Conservation (phyloP, 176 grass and related monocot species). For the Hyparrhenia diplandra region DNA sequence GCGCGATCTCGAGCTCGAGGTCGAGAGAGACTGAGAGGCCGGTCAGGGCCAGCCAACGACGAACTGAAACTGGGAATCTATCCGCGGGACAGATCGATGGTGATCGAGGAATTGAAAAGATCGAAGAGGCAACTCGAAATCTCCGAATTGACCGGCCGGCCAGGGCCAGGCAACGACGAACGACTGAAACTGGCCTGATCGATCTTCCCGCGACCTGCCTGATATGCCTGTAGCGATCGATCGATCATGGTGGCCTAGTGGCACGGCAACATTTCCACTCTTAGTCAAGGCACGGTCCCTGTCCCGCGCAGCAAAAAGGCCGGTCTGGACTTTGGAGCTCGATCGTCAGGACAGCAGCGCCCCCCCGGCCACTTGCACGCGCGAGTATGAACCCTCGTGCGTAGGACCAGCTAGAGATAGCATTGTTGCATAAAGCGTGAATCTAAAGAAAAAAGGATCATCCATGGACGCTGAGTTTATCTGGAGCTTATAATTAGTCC, state of each 20-base stretch:
- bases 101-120: too few relatives aligned
- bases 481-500: too few relatives aligned
- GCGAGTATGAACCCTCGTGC: not conserved
- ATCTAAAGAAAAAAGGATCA: too few relatives aligned
- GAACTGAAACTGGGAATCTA: too few relatives aligned
- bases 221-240: not conserved
- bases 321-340: not conserved
- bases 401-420: not conserved
- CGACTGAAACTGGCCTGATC: not conserved
- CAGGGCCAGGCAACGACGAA: not conserved
- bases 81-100: too few relatives aligned
- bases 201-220: not conserved
- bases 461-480: too few relatives aligned
- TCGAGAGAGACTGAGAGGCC: too few relatives aligned
- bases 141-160: not conserved
- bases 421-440: not conserved
- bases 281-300: slow-evolving; percentile 5
- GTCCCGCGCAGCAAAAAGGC: not conserved
- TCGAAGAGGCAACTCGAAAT: too few relatives aligned
- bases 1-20: too few relatives aligned
- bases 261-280: not conserved
- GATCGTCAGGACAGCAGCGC: not conserved
- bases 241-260: not conserved
- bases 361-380: not conserved
- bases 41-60: too few relatives aligned